A percentile compares a stretch with the other conserved stretches of the same genome.
These are phyloP conservation scores for Pleurotus tuber-regium DNA, from an alignment of 768 basidiomycete genomes.

Conservation along the genomic window DNA sequence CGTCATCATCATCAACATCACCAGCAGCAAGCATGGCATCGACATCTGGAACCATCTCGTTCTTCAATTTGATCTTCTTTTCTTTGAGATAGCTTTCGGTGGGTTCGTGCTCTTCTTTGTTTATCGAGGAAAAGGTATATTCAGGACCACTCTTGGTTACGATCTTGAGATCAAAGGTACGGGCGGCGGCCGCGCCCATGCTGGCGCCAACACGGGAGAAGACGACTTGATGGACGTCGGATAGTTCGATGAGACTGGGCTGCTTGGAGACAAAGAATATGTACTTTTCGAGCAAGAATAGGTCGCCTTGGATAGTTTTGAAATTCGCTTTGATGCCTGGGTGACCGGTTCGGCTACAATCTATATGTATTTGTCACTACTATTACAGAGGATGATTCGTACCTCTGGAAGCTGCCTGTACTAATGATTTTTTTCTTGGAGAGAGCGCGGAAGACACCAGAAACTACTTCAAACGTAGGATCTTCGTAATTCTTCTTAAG, in stretches of 20 bases:
- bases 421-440: constrained; percentile 91
- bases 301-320: constrained; percentile 94
- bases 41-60: constrained; percentile 90
- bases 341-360: constrained; percentile 77
- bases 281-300: constrained; percentile 97
- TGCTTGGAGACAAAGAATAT: constrained; percentile 98
- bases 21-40: constrained; percentile 69
- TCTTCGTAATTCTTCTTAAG: constrained; percentile 94
- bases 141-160: constrained; percentile 83
- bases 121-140: constrained; percentile 88
- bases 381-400: constrained; percentile 15
- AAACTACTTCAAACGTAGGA: constrained; percentile 93
- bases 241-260: constrained; percentile 85
- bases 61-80: constrained; percentile 93
- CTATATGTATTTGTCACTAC: not conserved
- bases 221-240: constrained; percentile 84
- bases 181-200: constrained; percentile 77
- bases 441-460: constrained; percentile 87
- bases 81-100: constrained; percentile 83
- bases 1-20: constrained; percentile 68
- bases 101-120: constrained; percentile 91
- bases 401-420: constrained; percentile 85
- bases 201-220: constrained; percentile 93
- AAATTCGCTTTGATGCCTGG: constrained; percentile 97
- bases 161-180: constrained; percentile 93